Conservation (phyloP, 805 yeast genomes). For the Metschnikowia aberdeeniae region DNA sequence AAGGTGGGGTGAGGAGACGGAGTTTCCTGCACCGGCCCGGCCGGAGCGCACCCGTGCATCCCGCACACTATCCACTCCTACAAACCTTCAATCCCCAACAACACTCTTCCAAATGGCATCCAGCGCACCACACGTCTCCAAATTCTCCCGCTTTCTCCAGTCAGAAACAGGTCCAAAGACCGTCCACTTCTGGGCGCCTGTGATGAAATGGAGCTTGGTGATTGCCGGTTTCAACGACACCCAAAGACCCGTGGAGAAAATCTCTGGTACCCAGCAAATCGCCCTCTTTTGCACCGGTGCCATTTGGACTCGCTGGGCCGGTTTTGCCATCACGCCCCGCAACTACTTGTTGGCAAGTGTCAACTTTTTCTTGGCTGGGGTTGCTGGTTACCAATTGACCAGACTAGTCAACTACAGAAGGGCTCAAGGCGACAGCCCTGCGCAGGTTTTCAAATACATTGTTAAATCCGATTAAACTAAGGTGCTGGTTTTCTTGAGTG, state of each 20-base stretch:
- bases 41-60: neutral
- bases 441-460: conserved; percentile 57
- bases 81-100: neutral
- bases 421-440: conserved; percentile 56
- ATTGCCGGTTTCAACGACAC: conserved; percentile 87
- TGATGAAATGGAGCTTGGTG: conserved; percentile 77
- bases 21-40: no score
- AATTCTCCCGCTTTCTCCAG: conserved; percentile 66
- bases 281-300: conserved; percentile 89
- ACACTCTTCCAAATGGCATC: conserved; percentile 21
- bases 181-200: conserved; percentile 91
- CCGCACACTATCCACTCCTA: neutral
- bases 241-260: conserved; percentile 85
- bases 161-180: conserved; percentile 95
- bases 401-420: conserved; percentile 70
- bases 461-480: conserved; percentile 32
- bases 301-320: conserved; percentile 98
- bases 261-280: conserved; percentile 83
- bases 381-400: conserved; percentile 78
- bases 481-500: neutral
- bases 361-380: conserved; percentile 86
- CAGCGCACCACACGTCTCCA: conserved; percentile 38
- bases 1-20: no score
- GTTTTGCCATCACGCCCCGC: conserved; percentile 82
- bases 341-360: conserved; percentile 86